Evolutionary conservation across 2,329 filamentous ascomycete genomes (phyloP), one percentile per base, ranked within the genome.

Genomic region (Paramyrothecium sp.): DNA sequence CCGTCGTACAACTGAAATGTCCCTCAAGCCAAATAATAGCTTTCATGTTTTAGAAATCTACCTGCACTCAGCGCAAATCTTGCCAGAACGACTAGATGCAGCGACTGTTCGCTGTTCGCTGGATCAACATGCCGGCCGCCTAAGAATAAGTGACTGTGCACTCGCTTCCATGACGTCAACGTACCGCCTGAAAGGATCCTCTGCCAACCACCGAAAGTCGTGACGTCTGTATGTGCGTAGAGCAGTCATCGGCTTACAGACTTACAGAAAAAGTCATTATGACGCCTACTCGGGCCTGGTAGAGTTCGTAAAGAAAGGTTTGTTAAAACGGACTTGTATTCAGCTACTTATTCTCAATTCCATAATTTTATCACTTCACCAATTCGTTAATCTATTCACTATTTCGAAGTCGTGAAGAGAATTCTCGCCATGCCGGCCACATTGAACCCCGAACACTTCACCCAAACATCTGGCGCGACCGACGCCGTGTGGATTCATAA

Each of bases 401-500:
- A 16, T 19, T 44, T 16, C 5, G 38, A 44, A 44, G n/a, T 16
- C 13, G 13, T 16, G 13, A 16, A 12, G 38, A 17, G 13, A 16
- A 16, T 19, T 44, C 5, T 44, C 38, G 38, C 13, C 38, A 44
- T 44, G 38, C n/a, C 38, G 38, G 13, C 38, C 38, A 44, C 13
- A 17, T 44, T 12, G 13, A 44, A 23, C 5, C 19, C 47, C 20
- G 7, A 23, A 20, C 47, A 21, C 7, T 53, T 53, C 33, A 33
- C 2, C 12, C 51, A 73, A 46, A 83, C 82, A 4, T 82, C 80
- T 1, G 82, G 82, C 38, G 69, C 73, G 19, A 78, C 72, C 3
- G 78, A 82, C 54, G 65, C 83, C 0, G 82, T 85, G 20, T 86
- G 82, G 82, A 68, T 81, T 0, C 80, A 82, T 60, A 70, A 70